phyloP scores from a whole-genome alignment of 225 moss, liverwort and hornwort species.

The Pseudisothecium myosuroides region DNA sequence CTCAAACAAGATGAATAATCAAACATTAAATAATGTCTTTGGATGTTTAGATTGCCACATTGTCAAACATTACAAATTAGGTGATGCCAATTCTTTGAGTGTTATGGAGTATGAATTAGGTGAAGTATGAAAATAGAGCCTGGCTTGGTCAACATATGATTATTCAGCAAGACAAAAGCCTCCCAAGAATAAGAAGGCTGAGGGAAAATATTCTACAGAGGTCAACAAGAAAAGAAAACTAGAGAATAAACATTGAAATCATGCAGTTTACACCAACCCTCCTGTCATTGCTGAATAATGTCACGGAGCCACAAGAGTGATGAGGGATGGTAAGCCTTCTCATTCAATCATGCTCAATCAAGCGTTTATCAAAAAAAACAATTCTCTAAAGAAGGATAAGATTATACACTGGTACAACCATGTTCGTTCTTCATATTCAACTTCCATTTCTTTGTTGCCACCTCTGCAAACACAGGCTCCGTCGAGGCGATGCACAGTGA shows the following conservation, averaged over 20 bases:
- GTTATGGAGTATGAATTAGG: neutral
- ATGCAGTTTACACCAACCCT: no score
- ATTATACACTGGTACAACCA: neutral
- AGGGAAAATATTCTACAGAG: neutral
- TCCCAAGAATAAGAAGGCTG: neutral
- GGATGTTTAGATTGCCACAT: neutral
- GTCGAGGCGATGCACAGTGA: neutral
- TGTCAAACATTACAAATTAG: neutral
- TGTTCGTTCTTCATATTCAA: neutral
- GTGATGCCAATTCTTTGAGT: no score
- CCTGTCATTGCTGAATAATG: neutral
- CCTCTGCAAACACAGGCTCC: neutral
- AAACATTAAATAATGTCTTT: no score
- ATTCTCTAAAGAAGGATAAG: neutral
- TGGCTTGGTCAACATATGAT: neutral
- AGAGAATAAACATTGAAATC: neutral
- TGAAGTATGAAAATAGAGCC: neutral
- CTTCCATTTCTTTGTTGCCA: neutral
- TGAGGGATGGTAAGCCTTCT: neutral
- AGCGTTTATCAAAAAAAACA: neutral
- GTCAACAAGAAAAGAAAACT: neutral
- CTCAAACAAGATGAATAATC: neutral
- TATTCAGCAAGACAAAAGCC: neutral
- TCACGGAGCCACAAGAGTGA: neutral
- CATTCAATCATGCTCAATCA: neutral